Evolutionary conservation across 2,329 filamentous ascomycete genomes (phyloP).

Genomic region (Alternaria alternata): DNA sequence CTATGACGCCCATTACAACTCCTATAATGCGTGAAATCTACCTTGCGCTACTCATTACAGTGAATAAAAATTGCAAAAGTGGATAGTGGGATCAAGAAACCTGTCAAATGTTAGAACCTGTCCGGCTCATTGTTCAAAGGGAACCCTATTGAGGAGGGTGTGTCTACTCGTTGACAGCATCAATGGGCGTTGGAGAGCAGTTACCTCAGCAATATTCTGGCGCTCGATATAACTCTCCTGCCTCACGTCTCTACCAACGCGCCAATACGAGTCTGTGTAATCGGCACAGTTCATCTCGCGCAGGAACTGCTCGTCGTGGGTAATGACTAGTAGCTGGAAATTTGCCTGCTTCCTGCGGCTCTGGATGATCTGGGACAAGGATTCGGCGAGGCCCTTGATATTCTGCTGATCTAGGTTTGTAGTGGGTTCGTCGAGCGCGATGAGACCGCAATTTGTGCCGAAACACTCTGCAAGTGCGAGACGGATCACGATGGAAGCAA

Average conservation of each 20-base stretch:
- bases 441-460: constrained; percentile 92
- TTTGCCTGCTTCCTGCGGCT: constrained; percentile 85
- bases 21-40: not conserved
- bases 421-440: constrained; percentile 96
- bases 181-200: not conserved
- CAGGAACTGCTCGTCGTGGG: constrained; percentile 96
- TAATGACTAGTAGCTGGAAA: constrained; percentile 98
- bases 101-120: constrained; percentile 15
- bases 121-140: constrained; percentile 2
- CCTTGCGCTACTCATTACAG: not conserved
- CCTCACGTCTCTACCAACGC: constrained; percentile 80
- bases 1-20: constrained; percentile 11
- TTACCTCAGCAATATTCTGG: constrained; percentile 56
- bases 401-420: constrained; percentile 97
- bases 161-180: not conserved
- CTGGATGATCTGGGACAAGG: constrained; percentile 86
- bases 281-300: constrained; percentile 92
- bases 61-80: not conserved
- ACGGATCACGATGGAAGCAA: constrained; percentile 96
- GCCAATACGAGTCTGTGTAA: constrained; percentile 91
- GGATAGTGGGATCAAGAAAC: constrained; percentile 17
- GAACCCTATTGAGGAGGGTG: not conserved
- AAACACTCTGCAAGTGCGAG: constrained; percentile 96
- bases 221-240: constrained; percentile 89
- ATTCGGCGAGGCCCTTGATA: constrained; percentile 85